Conservation (phyloP, 139 green algal genomes). For the Nannochloris sp. region DNA sequence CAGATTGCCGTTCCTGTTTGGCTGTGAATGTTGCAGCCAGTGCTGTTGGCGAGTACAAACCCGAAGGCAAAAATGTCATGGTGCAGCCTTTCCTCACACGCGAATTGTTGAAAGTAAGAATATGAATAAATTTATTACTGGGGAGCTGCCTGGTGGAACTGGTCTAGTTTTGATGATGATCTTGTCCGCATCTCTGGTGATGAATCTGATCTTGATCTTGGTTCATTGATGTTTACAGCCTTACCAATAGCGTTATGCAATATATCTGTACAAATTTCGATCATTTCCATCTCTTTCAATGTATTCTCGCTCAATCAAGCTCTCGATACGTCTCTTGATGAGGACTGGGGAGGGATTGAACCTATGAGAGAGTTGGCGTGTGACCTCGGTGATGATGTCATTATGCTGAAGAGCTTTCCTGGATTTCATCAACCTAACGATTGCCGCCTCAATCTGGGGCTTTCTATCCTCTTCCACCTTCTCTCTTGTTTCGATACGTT, state of each 20-base stretch:
- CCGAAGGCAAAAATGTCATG: conserved; percentile 9
- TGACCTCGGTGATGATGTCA: conserved; percentile 85
- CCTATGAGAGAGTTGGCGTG: conserved; percentile 69
- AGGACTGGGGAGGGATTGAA: conserved; percentile 83
- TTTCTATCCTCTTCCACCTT: conserved; percentile 94
- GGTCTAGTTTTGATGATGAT: neutral
- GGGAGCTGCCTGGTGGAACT: neutral
- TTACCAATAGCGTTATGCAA: conserved; percentile 42
- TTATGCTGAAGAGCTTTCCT: conserved; percentile 82
- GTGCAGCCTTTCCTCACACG: neutral
- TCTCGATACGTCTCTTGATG: conserved; percentile 98
- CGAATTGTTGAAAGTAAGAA: neutral
- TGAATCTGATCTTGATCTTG: neutral
- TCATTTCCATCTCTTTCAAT: conserved; percentile 86
- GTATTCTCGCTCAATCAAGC: conserved; percentile 95
- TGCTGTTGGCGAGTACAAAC: conserved; percentile 3
- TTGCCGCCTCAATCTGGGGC: conserved; percentile 95
- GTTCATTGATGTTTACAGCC: neutral
- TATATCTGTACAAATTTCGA: conserved; percentile 82
- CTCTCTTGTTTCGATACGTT: conserved; percentile 77
- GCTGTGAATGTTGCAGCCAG: conserved; percentile 32
- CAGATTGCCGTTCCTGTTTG: conserved; percentile 8
- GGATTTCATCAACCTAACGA: conserved; percentile 97
- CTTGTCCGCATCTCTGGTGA: neutral
- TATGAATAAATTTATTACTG: neutral